Conservation (phyloP, 148 eudicot species). For the Pharnaceum exiguum region DNA sequence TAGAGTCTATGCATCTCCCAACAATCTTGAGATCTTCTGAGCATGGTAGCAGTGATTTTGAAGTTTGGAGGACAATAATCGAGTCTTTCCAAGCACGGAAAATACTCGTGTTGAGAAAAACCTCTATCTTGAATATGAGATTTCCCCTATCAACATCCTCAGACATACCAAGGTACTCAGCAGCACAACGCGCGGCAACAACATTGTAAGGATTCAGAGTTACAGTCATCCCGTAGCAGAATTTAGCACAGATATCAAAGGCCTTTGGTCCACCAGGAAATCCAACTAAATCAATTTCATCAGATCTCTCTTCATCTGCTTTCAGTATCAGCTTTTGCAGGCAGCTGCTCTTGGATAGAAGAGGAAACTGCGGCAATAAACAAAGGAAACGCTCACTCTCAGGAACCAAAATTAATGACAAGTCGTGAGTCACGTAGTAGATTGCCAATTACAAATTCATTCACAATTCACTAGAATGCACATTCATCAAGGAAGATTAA, state of each 20-base stretch:
- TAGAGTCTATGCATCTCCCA: slow-evolving; percentile 67
- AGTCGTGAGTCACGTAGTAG: no score
- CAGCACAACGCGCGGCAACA: slow-evolving; percentile 82
- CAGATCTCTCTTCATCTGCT: slow-evolving; percentile 48
- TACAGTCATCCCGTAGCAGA: slow-evolving; percentile 77
- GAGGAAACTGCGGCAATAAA: slow-evolving; percentile 60
- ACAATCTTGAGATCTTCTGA: slow-evolving; percentile 70
- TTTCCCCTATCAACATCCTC: slow-evolving; percentile 77
- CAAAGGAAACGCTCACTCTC: background rate
- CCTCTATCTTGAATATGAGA: slow-evolving; percentile 68
- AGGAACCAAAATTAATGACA: background rate
- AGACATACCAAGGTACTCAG: slow-evolving; percentile 84
- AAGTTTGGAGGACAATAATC: slow-evolving; percentile 65
- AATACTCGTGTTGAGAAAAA: slow-evolving; percentile 72
- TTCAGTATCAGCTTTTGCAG: slow-evolving; percentile 57
- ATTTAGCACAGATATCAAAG: slow-evolving; percentile 82
- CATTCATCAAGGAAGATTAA: background rate
- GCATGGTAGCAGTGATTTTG: slow-evolving; percentile 60
- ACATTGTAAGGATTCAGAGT: slow-evolving; percentile 84
- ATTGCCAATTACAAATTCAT: no score
- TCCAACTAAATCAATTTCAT: slow-evolving; percentile 45
- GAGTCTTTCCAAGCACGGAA: slow-evolving; percentile 89
- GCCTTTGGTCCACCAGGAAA: slow-evolving; percentile 85
- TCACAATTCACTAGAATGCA: background rate
- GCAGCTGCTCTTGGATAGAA: slow-evolving; percentile 68